These are phyloP conservation scores for Stephanodiscus minutulus DNA, from an alignment of 108 stramenopile genomes.

Conservation along the genomic window DNA sequence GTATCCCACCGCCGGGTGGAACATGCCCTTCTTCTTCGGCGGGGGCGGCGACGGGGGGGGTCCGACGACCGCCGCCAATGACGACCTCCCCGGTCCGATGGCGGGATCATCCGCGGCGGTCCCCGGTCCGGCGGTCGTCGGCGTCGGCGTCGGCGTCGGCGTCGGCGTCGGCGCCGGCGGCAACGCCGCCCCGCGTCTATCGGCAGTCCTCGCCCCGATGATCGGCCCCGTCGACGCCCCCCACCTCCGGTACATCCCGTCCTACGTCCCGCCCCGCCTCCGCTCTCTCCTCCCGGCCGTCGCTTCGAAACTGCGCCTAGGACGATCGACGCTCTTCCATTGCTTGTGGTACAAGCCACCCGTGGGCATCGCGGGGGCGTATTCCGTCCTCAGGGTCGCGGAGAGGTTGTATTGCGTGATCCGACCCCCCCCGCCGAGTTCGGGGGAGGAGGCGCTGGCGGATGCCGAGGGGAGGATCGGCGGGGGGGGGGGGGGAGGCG, in stretches of 20 bases:
- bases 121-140: background rate
- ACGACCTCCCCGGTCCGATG: background rate
- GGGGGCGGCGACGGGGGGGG: background rate
- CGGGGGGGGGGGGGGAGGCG: background rate
- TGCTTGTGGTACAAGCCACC: slow-evolving; percentile 70
- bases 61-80: slow-evolving; percentile 1
- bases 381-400: slow-evolving; percentile 33
- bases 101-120: background rate
- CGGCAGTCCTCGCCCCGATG: slow-evolving; percentile 16
- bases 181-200: slow-evolving; percentile 4
- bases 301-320: slow-evolving; percentile 1
- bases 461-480: slow-evolving; percentile 41
- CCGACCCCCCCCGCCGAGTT: slow-evolving; percentile 27
- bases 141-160: background rate
- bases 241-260: slow-evolving; percentile 43
- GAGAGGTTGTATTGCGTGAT: slow-evolving; percentile 38
- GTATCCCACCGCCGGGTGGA: slow-evolving; percentile 24
- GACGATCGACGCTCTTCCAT: slow-evolving; percentile 16
- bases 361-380: slow-evolving; percentile 65
- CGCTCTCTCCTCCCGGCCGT: slow-evolving; percentile 18
- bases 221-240: slow-evolving; percentile 43
- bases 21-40: slow-evolving; percentile 26
- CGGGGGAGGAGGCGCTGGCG: slow-evolving; percentile 51
- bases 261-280: slow-evolving; percentile 35
- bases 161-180: background rate